Percentiles rank a stretch among this genome's conserved stretches.
Conservation (phyloP, 1,139 yeast species). For the Scheffersomyces illinoinensis region DNA sequence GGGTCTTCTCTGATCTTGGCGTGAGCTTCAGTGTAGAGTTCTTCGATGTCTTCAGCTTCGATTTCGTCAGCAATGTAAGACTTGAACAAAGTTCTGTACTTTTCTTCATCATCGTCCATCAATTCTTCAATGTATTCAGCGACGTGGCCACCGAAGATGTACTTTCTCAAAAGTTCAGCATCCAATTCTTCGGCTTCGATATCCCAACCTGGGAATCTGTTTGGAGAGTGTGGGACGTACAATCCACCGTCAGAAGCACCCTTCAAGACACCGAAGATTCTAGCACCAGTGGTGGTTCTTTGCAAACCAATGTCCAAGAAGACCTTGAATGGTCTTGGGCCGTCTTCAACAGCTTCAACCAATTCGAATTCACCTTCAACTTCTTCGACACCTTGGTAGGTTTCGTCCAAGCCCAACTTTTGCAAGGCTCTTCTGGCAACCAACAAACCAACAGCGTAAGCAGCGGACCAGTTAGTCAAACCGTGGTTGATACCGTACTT, state of each 20-base stretch:
- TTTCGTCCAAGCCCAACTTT: slow-evolving; percentile 97
- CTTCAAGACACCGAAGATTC: slow-evolving; percentile 98
- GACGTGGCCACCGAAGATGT: slow-evolving; percentile 99
- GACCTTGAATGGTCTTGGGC: slow-evolving; percentile 99
- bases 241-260: slow-evolving; percentile 99
- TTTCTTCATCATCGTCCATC: slow-evolving; percentile 99
- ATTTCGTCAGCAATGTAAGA: slow-evolving; percentile 95
- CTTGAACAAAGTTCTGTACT: slow-evolving; percentile 95
- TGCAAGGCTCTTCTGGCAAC: slow-evolving; percentile 99
- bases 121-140: slow-evolving; percentile 99
- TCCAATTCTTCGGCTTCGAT: slow-evolving; percentile 98
- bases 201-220: slow-evolving; percentile 99
- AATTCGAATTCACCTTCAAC: slow-evolving; percentile 98
- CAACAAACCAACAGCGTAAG: slow-evolving; percentile 98
- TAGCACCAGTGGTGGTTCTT: slow-evolving; percentile 99
- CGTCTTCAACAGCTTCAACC: slow-evolving; percentile 99
- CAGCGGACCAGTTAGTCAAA: slow-evolving; percentile 99
- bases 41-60: slow-evolving; percentile 97
- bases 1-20: slow-evolving; percentile 97
- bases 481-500: slow-evolving; percentile 97
- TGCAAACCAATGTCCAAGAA: slow-evolving; percentile 99
- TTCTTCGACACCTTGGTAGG: slow-evolving; percentile 98
- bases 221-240: slow-evolving; percentile 98
- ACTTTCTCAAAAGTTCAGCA: slow-evolving; percentile 95
- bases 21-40: slow-evolving; percentile 92